Evolutionary conservation across 768 basidiomycete species (phyloP), one percentile per base, ranked within the genome.

Genomic region (Jaapia argillacea): DNA sequence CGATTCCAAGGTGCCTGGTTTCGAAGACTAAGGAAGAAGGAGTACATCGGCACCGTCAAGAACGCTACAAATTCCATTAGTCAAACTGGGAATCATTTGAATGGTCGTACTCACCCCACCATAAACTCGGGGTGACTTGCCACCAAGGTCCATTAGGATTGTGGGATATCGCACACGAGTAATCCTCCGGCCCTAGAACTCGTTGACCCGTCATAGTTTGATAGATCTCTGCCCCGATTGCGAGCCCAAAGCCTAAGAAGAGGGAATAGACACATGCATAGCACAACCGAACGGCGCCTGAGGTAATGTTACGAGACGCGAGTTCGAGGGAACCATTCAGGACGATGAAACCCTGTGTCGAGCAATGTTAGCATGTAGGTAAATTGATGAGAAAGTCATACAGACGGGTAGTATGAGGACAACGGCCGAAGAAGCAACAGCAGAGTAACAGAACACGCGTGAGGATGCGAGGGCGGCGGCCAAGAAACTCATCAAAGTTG

Each of bases 201-300:
- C 58, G 40, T 2, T 58, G 58, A 3, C 67, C 63, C 0, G 79
- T 72, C 26, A 87, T 70, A 43, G 68, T 71, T 40, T 72, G 62
- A 53, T 77, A 92, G 3, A 84, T 55, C 47, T 84, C 70, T 0
- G 77, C 79, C 3, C 89, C 87, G 37, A 91, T 85, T 0, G 85
- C 76, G 6, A 90, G 75, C 4, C 90, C 89, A 56, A 92, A 87
- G 0, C 83, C 81, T 5, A 84, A 67, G 58, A 81, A 81, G 14
- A 81, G 66, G n/a, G 83, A 79, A 54, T 91, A 92, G 45, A 85
- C 71, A 42, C 85, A 68, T 21, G 85, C 74, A 53, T 85, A 91
- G 51, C 84, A 85, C 13, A 91, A 68, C 28, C 86, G 72, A 24
- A 91, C 87, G 7, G 85, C 81, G n/a, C 90, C 87, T 0, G 85